Evolutionary conservation across 2,329 filamentous ascomycete species (phyloP), one percentile per base, ranked within the genome.

Genomic region (Neophaeococcomyces aloes): DNA sequence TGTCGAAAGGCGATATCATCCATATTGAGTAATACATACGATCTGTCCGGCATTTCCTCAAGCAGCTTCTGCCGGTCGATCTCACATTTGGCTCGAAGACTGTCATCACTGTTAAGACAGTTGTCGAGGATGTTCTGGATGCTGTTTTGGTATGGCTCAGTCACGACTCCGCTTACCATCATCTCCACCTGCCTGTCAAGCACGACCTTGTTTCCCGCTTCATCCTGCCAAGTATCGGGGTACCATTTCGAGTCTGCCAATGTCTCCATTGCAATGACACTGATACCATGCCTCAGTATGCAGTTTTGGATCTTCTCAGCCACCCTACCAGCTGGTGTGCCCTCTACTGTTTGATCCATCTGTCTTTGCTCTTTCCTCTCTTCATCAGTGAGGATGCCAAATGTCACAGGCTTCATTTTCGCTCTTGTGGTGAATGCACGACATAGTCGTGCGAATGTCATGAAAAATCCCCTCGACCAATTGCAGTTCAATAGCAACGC

Each of bases 391-490:
- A 83, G 65, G 49, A 78, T 72, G 3, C 23, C 65, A 61, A 17
- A 27, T 10, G 23, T 27, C 5, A 27, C 23, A 87, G 68, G 23
- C 79, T 75, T 31, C 78, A 78, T 59, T 78, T 83, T 37, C 79
- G 48, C 45, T 33, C 36, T 43, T 38, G 51, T 52, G 17, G 49
- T 48, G 32, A 49, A 51, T 8, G 46, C 50, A 11, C 48, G 46
- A 10, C 53, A 42, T 1, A 49, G 45, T 34, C 49, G 33, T n/a
- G 53, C 48, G 70, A 23, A 82, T 78, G 19, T 77, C 76, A 53
- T 42, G 17, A 93, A 68, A 50, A 89, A 81, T 15, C 78, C 76
- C 10, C 86, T 76, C 8, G 81, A 81, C 41, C 82, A 78, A 23
- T 83, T 87, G 55, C 79, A 83, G 23, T 93, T 72, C 15, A 91